Evolutionary conservation across 75 land plant genomes (phyloP), one percentile per base, ranked within the genome.

Genomic region (Picea glauca): DNA sequence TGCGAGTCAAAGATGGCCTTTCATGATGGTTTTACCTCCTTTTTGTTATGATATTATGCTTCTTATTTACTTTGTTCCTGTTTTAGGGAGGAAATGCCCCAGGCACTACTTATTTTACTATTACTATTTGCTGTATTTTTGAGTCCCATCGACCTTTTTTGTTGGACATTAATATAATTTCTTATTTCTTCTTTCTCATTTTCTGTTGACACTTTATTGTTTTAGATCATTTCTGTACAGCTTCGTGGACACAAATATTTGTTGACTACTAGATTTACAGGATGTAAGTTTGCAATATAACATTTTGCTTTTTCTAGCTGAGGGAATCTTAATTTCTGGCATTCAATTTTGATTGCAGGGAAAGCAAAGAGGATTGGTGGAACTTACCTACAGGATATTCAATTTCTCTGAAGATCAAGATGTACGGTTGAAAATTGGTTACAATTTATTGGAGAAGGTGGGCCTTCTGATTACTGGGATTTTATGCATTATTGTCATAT

Each of bases 391-490:
- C 87, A 83, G 82, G 78, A 80, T 90, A 38, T 80, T 90, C 68
- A 86, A 96, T 78, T 89, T 94, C 62, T 87, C 86, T 21, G 86
- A 81, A 63, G 93, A 94, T 65, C 99, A 96, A 84, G 99, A 96
- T 81, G 58, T 96, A 56, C 83, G 90, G 72, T 15, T 96, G 58
- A 94, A 86, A 84, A 68, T 93, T 57, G 99, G 98, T 60, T 96
- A 92, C 83, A 88, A 93, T 76, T 61, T 90, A 4, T 68, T 86
- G 84, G 87, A 91, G 60, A 84, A 93, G 98, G 99, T 94, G 33
- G 74, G 82, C 67, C n/a, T 40, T 18, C 50, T 20, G 68, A 21
- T 80, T 21, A 58, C 31, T 43, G 3, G 21, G 21, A 13, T 35
- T 58, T 78, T 14, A 61, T 63, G 32, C 18, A 63, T 67, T 61